Evolutionary conservation across 2,329 filamentous ascomycete genomes (phyloP), one percentile per base, ranked within the genome.

Genomic region (Alternaria burnsii): DNA sequence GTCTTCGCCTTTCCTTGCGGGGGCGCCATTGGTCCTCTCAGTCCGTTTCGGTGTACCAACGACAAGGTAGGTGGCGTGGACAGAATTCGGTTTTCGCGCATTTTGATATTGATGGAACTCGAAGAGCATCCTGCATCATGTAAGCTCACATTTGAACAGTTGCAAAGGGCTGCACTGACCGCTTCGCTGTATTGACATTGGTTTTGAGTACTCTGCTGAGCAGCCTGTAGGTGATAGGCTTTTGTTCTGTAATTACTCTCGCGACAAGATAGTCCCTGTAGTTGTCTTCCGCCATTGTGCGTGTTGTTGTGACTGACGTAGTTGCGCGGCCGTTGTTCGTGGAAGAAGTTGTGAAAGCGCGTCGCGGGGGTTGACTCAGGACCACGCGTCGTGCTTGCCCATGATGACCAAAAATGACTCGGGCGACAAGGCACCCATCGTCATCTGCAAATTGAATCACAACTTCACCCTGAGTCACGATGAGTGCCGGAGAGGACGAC

Each of bases 21-120:
- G 71, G 47, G 69, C 63, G 22, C 78, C 81, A 66, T 83, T 84
- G 11, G 76, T 61, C 14, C 69, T 62, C 26, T 71, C 58, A 28
- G 55, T 16, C 14, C 38, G 44, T 54, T 79, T 83, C 71, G 87
- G 90, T 22, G 82, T 86, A 40, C 94, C 95, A 52, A 89, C 91
- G 46, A 99, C 76, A 50, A 97, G 82, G 79, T 97, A 99, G n/a
- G 93, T 97, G 44, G 94, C 95, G 80, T 96, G 88, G n/a, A 97
- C 83, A 26, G 88, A 89, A 22, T 88, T 86, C 0, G 91, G 85
- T 62, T 88, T 90, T 77, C 90, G 92, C 55, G 82, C 84, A 78
- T 93, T 97, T 75, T 97, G 91, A 58, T 84, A 87, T 63, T 85
- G 84, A 77, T 97, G 88, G 69, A 97, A 98, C 32, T 97, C 91